Evolutionary conservation across 257 asterid species (phyloP), one percentile per base, ranked within the genome.

Genomic region (Gentiana straminea): DNA sequence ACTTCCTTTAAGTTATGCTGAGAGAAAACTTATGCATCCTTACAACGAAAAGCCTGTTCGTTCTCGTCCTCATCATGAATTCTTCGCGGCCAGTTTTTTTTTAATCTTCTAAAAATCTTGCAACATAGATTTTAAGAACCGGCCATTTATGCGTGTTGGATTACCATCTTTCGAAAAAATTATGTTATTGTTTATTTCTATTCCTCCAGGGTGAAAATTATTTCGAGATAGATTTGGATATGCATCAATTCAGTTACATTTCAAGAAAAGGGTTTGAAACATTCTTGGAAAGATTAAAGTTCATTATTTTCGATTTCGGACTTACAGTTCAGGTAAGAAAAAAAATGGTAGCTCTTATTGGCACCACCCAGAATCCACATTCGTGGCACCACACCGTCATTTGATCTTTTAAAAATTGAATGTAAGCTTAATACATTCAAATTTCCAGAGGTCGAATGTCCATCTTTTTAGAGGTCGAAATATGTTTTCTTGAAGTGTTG

Each of bases 21-120:
- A 92, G 79, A 79, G 97, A 75, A 92, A 92, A 73, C 88, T 92
- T 61, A 80, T 92, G 95, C 86, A 86, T 33, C 90, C 96, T 57
- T 92, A 83, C 77, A 86, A 85, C 58, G 97, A 92, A 69, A 92
- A 92, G 61, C 99, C 99, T 24, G 95, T 92, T 34, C 99, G 88
- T 72, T 88, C 99, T 0, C 95, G 99, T 52, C 99, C 99, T 51
- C 99, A 92, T 62, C 99, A 92, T 33, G 83, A 83, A 39, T 92
- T 92, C 64, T 88, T 80, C 77, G 43, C 24, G 73, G 97, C 87
- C 59, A 64, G 72, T 57, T 45, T 24, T 1, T 1, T 15, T 15
- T 15, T 15, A 15, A 15, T 15, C 24, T 15, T 15, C 24, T 15
- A 15, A 15, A 15, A 15, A 15, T 15, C 24, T 15, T 15, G 24